phyloP scores from a whole-genome alignment of 73 alveolate species.

The Stentor coeruleus region DNA sequence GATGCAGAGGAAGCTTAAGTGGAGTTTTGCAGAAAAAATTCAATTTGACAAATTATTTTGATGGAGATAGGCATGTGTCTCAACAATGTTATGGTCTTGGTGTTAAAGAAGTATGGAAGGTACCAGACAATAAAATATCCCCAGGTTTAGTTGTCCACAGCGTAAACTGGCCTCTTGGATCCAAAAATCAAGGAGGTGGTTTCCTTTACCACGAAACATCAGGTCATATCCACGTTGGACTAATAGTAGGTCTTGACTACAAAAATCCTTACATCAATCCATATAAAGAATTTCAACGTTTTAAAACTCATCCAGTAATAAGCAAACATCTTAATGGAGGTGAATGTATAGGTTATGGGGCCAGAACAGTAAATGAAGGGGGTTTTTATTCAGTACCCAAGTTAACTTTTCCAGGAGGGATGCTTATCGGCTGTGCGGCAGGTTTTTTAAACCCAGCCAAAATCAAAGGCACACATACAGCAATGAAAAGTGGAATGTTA shows the following conservation, averaged over 20 bases:
- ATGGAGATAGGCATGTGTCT: conserved; percentile 37
- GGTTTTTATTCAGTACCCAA: conserved; percentile 92
- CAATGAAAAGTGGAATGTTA: conserved; percentile 86
- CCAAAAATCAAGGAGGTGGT: conserved; percentile 85
- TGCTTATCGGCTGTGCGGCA: conserved; percentile 90
- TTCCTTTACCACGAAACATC: conserved; percentile 78
- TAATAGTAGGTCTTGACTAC: conserved; percentile 92
- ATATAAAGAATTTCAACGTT: conserved; percentile 62
- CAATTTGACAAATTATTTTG: conserved; percentile 32
- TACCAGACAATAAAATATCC: conserved; percentile 40
- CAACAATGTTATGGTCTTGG: conserved; percentile 87
- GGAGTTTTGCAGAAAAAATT: conserved; percentile 57
- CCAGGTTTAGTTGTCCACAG: conserved; percentile 89
- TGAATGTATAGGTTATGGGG: conserved; percentile 90
- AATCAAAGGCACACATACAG: conserved; percentile 90
- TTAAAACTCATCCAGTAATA: conserved; percentile 75
- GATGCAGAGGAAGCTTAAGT: conserved; percentile 91
- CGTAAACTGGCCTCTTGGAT: conserved; percentile 90
- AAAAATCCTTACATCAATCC: conserved; percentile 73
- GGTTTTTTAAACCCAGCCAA: conserved; percentile 92
- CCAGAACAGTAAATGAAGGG: conserved; percentile 89
- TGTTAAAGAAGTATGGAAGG: conserved; percentile 88
- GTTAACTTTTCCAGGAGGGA: conserved; percentile 94
- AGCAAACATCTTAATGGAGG: conserved; percentile 65
- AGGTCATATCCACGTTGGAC: conserved; percentile 63